Conservation (phyloP, 495 filamentous ascomycete genomes). For the Penicillium subrubescens region DNA sequence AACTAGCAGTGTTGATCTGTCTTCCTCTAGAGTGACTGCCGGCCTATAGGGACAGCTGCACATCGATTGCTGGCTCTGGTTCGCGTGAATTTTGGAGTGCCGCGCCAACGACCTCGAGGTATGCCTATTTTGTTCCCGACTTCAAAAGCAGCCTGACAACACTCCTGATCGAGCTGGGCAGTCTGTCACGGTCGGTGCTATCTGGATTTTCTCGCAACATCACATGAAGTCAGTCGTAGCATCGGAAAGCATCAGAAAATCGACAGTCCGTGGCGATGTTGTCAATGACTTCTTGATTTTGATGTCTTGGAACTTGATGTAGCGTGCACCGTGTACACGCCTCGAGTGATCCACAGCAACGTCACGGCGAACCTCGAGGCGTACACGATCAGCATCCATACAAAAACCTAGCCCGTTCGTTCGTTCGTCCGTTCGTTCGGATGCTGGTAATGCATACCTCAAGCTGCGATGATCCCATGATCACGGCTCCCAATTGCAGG, state of each 20-base stretch:
- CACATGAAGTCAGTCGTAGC: neutral
- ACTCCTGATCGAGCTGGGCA: neutral
- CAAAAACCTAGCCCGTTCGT: neutral
- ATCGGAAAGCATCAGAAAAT: neutral
- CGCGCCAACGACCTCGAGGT: neutral
- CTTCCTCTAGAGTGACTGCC: neutral
- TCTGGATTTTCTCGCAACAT: neutral
- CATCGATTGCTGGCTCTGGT: too few relatives aligned
- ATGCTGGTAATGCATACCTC: neutral
- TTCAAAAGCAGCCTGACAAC: neutral
- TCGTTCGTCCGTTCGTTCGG: neutral
- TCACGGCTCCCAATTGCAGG: neutral
- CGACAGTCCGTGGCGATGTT: neutral
- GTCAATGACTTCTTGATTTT: neutral
- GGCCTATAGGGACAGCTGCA: too few relatives aligned
- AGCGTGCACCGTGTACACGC: neutral
- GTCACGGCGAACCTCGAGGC: neutral
- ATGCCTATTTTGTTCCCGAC: neutral
- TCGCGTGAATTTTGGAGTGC: neutral
- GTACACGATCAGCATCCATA: too few relatives aligned
- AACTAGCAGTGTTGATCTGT: neutral
- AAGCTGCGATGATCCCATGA: neutral
- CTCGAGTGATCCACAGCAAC: neutral
- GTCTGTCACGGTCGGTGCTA: neutral
- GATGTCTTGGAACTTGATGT: neutral